A percentile compares a stretch with the other conserved stretches of the same genome.
Conservation (phyloP, 192 early-diverging fungal species). For the Nowakowskiella sp. region DNA sequence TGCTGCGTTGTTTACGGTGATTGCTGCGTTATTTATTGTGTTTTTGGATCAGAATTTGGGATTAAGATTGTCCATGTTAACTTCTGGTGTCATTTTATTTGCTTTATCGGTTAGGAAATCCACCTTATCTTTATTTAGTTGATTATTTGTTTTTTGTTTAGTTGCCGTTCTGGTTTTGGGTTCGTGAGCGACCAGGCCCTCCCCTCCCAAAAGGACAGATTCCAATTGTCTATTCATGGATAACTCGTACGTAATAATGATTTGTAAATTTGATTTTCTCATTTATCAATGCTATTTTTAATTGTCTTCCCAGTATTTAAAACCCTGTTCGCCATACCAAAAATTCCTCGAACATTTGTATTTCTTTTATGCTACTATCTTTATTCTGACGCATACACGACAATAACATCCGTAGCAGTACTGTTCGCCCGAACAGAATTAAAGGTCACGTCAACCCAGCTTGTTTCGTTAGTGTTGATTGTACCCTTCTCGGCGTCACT, state of each 20-base stretch:
- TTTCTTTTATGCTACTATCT: constrained; percentile 67
- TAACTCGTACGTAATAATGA: not conserved
- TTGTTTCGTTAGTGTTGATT: constrained; percentile 48
- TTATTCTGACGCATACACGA: constrained; percentile 54
- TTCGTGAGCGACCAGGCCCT: constrained; percentile 32
- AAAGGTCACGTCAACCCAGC: constrained; percentile 31
- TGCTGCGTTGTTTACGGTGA: no score
- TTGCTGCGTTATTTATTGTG: no score
- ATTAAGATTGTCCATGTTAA: no score
- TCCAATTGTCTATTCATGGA: not conserved
- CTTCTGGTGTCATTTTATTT: no score
- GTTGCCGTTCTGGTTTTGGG: no score
- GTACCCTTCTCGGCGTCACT: constrained; percentile 47
- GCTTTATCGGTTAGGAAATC: no score
- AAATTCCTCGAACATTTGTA: constrained; percentile 47
- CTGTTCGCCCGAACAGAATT: constrained; percentile 53
- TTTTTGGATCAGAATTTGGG: no score
- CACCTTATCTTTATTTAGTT: no score
- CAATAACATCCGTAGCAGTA: constrained; percentile 40
- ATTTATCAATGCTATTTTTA: constrained; percentile 10
- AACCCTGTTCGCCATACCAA: constrained; percentile 32
- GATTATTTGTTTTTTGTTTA: no score
- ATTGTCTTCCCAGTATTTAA: constrained; percentile 31
- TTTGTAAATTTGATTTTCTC: constrained; percentile 15
- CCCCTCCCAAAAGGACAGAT: constrained; percentile 15